Evolutionary conservation across 2,329 filamentous ascomycete genomes (phyloP), one percentile per base, ranked within the genome.

Genomic region (Trichoderma polysporum): DNA sequence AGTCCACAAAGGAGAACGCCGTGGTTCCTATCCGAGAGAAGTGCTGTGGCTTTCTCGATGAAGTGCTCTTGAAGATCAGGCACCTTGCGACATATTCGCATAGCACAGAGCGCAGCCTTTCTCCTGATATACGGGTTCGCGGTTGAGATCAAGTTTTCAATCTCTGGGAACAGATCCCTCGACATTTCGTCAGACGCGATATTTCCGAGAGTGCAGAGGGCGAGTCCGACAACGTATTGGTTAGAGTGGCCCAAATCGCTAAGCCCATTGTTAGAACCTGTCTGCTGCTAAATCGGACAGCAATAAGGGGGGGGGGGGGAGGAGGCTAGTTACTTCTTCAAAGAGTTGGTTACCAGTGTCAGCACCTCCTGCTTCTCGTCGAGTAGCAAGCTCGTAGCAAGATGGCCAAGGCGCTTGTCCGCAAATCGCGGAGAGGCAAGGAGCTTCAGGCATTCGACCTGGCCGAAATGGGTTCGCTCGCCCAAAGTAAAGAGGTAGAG

Each of bases 101-200:
- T 99, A 59, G 95, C 95, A 80, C 95, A 99, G n/a, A 99, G 86
- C 4, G 95, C 95, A 19, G 95, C 95, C 83, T 99, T 99, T 73
- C 95, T 88, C 73, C 95, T 88, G 76, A 99, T 97, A 77, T 99
- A 99, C n/a, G 95, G 95, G 78, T 99, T 99, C 62, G 93, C 90
- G 57, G 94, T 97, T 49, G 93, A 91, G 70, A 99, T 83, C 57
- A 98, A 88, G 69, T 87, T 92, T 79, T 99, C 96, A 77, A 99
- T 92, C 84, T 99, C 94, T 72, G 93, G 88, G 79, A 99, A 99
- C 22, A 99, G 84, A 80, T 99, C 95, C 83, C 95, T 87, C 19
- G 95, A 97, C 95, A 99, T 99, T 79, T 99, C 95, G 75, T 98
- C 86, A 0, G 94, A 97, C 68, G 96, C 94, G 73, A 99, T 99